Percentiles rank a stretch among this genome's conserved stretches.
phyloP scores from a whole-genome alignment of 169 alveolate species.

The Eimeria falciformis region DNA sequence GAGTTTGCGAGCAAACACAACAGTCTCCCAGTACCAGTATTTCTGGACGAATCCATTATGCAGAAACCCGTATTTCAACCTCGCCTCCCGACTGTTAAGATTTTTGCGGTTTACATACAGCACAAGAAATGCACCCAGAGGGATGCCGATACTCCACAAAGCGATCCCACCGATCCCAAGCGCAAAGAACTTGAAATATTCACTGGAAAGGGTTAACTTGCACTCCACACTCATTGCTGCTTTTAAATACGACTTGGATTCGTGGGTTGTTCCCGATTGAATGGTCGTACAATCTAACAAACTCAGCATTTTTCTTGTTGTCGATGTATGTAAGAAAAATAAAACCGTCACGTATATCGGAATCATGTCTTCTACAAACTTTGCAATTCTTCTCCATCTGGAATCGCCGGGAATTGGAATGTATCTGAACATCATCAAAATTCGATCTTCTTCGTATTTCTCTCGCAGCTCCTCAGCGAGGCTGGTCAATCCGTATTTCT shows the following conservation, averaged over 20 bases:
- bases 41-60: constrained; percentile 88
- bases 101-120: constrained; percentile 84
- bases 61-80: constrained; percentile 88
- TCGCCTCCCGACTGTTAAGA: constrained; percentile 84
- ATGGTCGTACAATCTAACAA: constrained; percentile 87
- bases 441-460: constrained; percentile 85
- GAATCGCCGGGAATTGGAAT: constrained; percentile 85
- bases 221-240: constrained; percentile 89
- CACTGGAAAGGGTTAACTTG: constrained; percentile 79
- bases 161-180: constrained; percentile 86
- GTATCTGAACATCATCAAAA: constrained; percentile 87
- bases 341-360: constrained; percentile 90
- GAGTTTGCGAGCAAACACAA: constrained; percentile 88
- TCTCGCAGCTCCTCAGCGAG: constrained; percentile 81
- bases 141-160: constrained; percentile 90
- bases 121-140: constrained; percentile 85
- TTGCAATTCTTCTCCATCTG: constrained; percentile 76
- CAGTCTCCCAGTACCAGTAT: constrained; percentile 90
- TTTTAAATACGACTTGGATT: constrained; percentile 84
- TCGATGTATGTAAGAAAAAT: constrained; percentile 87
- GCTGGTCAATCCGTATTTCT: constrained; percentile 81
- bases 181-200: constrained; percentile 83
- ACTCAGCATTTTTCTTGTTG: constrained; percentile 86
- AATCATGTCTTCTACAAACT: constrained; percentile 90
- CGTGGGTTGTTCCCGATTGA: constrained; percentile 79